Evolutionary conservation across 2,329 filamentous ascomycete genomes (phyloP).

Genomic region (Pleomassaria siparia): DNA sequence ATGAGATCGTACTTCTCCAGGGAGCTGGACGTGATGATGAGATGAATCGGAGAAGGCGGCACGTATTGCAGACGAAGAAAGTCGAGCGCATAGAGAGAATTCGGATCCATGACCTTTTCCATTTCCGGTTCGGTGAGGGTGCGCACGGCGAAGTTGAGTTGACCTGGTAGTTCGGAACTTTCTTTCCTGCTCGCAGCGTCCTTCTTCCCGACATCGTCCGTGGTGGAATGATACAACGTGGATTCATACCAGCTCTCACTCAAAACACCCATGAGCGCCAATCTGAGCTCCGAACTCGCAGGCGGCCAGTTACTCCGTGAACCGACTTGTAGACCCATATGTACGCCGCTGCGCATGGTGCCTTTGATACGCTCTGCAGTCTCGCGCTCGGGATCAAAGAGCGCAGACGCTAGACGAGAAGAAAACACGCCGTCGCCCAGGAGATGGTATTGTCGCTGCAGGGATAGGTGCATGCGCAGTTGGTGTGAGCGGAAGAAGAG

Average conservation of each 20-base stretch:
- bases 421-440: slow-evolving; percentile 84
- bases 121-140: slow-evolving; percentile 73
- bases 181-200: slow-evolving; percentile 16
- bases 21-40: slow-evolving; percentile 70
- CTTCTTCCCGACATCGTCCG: neutral
- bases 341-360: slow-evolving; percentile 63
- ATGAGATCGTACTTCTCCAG: slow-evolving; percentile 82
- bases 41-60: slow-evolving; percentile 68
- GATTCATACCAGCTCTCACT: slow-evolving; percentile 67
- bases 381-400: slow-evolving; percentile 82
- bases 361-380: slow-evolving; percentile 74
- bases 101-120: slow-evolving; percentile 77
- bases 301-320: slow-evolving; percentile 86
- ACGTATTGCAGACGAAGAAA: slow-evolving; percentile 88
- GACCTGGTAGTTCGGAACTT: slow-evolving; percentile 47
- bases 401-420: slow-evolving; percentile 73
- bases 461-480: slow-evolving; percentile 68
- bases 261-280: slow-evolving; percentile 84
- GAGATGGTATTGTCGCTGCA: slow-evolving; percentile 81
- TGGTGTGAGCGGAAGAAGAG: slow-evolving; percentile 75
- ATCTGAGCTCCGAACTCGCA: slow-evolving; percentile 85
- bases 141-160: slow-evolving; percentile 73
- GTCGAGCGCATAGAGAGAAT: slow-evolving; percentile 85
- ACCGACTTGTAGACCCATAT: slow-evolving; percentile 81
- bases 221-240: slow-evolving; percentile 29